Percentiles rank a stretch among this genome's conserved stretches.
Evolutionary conservation across 2,329 filamentous ascomycete genomes (phyloP).

Genomic region (Plenodomus tracheiphilus): DNA sequence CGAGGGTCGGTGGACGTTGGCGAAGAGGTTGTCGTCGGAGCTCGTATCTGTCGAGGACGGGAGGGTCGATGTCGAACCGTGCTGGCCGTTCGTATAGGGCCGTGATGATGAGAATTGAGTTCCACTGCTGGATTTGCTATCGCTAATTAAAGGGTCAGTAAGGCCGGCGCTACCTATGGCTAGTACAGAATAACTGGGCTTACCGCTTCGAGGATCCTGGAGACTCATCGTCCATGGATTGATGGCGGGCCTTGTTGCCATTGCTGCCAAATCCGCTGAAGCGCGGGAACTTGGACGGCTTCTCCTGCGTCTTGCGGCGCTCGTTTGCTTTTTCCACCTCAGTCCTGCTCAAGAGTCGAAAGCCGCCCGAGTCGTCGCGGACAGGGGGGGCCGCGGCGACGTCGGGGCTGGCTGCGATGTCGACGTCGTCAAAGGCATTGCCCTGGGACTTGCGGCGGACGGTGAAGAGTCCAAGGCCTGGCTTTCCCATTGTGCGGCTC

Average conservation of each 20-base stretch:
- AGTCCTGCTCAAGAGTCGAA: constrained; percentile 39
- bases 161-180: constrained; percentile 22
- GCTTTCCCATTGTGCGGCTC: constrained; percentile 33
- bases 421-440: constrained; percentile 38
- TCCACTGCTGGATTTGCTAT: constrained; percentile 47
- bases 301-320: constrained; percentile 34
- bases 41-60: constrained; percentile 47
- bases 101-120: constrained; percentile 40
- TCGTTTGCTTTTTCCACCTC: constrained; percentile 36
- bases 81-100: constrained; percentile 42
- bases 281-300: constrained; percentile 38
- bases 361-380: constrained; percentile 30
- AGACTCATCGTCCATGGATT: constrained; percentile 43
- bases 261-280: constrained; percentile 38
- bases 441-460: constrained; percentile 44
- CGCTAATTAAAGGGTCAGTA: constrained; percentile 38
- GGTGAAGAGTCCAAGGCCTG: constrained; percentile 37
- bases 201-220: constrained; percentile 43
- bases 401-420: constrained; percentile 25
- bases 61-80: constrained; percentile 44
- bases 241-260: constrained; percentile 37
- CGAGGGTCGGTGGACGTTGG: constrained; percentile 35
- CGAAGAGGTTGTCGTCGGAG: constrained; percentile 43
- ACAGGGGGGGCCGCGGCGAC: constrained; percentile 17
- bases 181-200: constrained; percentile 18